These are phyloP conservation scores for Fusarium liriodendri DNA, from an alignment of 2,329 filamentous ascomycete species.

Conservation along the genomic window DNA sequence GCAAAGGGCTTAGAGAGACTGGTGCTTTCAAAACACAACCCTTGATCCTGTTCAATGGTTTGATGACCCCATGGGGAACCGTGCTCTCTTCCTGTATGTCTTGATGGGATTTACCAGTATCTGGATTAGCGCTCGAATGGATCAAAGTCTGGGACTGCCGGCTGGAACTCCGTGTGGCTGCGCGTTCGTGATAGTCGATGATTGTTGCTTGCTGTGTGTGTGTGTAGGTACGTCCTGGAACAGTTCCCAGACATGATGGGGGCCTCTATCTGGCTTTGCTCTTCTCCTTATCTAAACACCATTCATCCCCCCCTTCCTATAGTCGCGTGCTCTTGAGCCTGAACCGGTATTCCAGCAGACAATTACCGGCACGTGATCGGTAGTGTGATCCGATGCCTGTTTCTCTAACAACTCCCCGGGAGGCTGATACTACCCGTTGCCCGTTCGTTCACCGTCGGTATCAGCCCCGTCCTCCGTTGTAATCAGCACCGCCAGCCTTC, in stretches of 20 bases:
- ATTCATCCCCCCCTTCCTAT: not conserved
- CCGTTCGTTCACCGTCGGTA: not conserved
- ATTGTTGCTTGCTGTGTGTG: not conserved
- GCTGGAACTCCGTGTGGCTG: not conserved
- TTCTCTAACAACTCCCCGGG: not conserved
- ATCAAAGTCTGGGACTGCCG: not conserved
- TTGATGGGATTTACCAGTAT: not conserved
- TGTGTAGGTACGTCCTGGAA: not conserved
- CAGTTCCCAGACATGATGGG: not conserved
- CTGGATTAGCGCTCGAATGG: not conserved
- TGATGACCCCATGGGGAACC: constrained; percentile 1
- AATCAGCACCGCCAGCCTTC: constrained; percentile 77
- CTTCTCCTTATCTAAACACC: not conserved
- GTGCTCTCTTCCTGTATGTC: not conserved
- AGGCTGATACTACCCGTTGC: not conserved
- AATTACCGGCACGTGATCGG: constrained; percentile 1
- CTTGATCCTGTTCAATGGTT: not conserved
- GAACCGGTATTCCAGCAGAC: not conserved
- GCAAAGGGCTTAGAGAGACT: not conserved
- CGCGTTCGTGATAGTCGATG: not conserved
- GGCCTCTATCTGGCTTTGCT: not conserved
- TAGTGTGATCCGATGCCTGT: not conserved
- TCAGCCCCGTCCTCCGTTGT: constrained; percentile 72
- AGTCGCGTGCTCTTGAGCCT: not conserved
- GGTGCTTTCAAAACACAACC: not conserved